Conservation (phyloP, 2,329 filamentous ascomycete genomes). For the Aspergillus terreus region DNA sequence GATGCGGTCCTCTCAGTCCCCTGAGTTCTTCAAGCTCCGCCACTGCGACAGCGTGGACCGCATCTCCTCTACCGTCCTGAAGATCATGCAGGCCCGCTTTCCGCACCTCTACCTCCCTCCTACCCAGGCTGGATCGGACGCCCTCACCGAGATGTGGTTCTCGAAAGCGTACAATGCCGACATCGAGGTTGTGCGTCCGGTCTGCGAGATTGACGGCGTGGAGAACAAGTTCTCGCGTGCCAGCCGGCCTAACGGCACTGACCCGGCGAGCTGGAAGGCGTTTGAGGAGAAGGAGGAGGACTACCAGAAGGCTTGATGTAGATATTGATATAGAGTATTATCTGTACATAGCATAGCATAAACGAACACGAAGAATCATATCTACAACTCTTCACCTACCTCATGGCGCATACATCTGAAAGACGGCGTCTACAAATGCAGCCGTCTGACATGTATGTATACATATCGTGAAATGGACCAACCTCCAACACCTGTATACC, state of each 20-base stretch:
- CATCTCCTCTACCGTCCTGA: conserved; percentile 58
- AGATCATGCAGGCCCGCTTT: conserved; percentile 50
- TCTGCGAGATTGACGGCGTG: conserved; percentile 45
- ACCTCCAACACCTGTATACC: background rate
- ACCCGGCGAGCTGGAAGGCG: conserved; percentile 47
- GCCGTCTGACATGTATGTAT: too few species aligned
- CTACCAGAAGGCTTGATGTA: conserved; percentile 17
- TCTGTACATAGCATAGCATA: background rate
- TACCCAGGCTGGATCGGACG: conserved; percentile 30
- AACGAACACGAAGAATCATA: background rate
- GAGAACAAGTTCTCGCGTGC: conserved; percentile 48
- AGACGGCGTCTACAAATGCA: too few species aligned
- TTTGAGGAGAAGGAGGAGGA: conserved; percentile 26
- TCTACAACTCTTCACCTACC: background rate
- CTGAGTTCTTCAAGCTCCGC: conserved; percentile 54
- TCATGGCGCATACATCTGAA: background rate
- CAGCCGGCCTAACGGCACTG: conserved; percentile 51
- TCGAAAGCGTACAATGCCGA: conserved; percentile 41
- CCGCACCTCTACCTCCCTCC: conserved; percentile 51
- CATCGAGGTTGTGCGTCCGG: conserved; percentile 48
- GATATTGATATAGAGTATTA: background rate
- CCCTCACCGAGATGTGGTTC: conserved; percentile 50
- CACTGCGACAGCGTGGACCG: conserved; percentile 64
- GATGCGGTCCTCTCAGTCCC: conserved; percentile 48
- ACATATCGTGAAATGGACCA: too few species aligned